Base-by-base conservation (phyloP, 345 rosid species). In the Eutrema heterophyllum region DNA sequence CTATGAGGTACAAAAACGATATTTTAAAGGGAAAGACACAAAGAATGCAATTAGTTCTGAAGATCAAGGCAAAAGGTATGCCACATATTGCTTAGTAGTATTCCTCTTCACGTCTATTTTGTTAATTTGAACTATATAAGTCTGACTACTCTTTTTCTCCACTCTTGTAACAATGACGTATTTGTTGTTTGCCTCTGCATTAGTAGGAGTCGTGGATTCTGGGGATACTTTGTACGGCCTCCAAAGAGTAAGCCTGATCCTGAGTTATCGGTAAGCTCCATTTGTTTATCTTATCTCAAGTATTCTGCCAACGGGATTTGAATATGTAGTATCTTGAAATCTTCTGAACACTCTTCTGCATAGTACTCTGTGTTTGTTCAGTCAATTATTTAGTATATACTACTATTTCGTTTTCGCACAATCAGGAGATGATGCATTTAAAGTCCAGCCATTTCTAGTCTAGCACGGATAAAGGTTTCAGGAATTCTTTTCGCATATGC, bases 171-270 rank as follows among this genome's bases (percentile, higher is more conserved):
- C 60, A 40, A 27, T 49, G 64, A 64, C 56, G 46, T 71, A 29
- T 35, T 16, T 58, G 44, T 53, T 64, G 26, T 53, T 27, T 56
- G 16, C 55, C 56, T 48, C 63, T 41, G 80, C 68, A 65, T 65
- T 83, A 80, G 93, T 61, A 79, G 73, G 65, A 83, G 81, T 80
- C 85, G 77, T 79, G 90, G 96, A 64, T 68, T 83, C 43, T 88
- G 90, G 92, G 83, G 83, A 77, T 71, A 83, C 81, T 79, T 86
- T 68, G 76, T 16, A 45, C 80, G 50, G 49, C 70, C 82, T 72
- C 79, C 85, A 65, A 54, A 68, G 63, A 76, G 64, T 78, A 84
- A 80, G 71, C 73, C 79, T 72, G 83, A 51, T 51, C 68, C 80
- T n/a, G 86, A 83, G 68, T 70, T 75, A 43, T 65, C 33, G 38